Evolutionary conservation across 768 basidiomycete species (phyloP), one percentile per base, ranked within the genome.

Genomic region (Rhizopogon rudus): DNA sequence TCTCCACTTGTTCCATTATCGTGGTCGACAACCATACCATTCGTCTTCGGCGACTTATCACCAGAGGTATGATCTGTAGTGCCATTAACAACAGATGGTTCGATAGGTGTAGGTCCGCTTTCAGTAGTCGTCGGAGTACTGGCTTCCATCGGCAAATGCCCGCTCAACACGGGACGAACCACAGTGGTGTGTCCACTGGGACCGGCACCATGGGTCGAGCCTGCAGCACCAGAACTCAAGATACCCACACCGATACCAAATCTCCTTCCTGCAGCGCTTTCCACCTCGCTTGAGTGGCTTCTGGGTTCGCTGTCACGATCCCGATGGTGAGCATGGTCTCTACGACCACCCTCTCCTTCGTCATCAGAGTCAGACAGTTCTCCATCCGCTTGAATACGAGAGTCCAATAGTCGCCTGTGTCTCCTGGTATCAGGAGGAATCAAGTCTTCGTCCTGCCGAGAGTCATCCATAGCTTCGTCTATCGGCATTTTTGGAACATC

Each of bases 301-400:
- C 72, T 68, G 53, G 77, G 80, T 46, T 65, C 67, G 40, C 66
- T 68, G 48, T 81, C 82, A 22, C 73, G 74, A 35, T 83, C 78
- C 28, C 77, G 76, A 67, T 88, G 82, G 39, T 74, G 74, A 8
- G 80, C 73, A 55, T 86, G 84, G 61, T 93, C 79, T 55, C 86
- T 77, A 53, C 94, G 80, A 1, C 86, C 91, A 44, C 91, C 94
- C 62, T 89, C 88, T 16, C 93, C 95, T 72, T 99, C 97, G 67
- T 99, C 97, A 60, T 99, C 97, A 1, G 97, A 98, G 69, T 99
- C 97, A 6, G 93, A 97, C 12, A 97, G 78, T 64, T 95, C 92
- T 20, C 88, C 89, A 40, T 96, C 93, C 5, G 81, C 82, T 67
- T 94, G 93, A 57, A 88, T 78, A 22, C 86, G 78, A 22, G 85